Evolutionary conservation across 768 basidiomycete genomes (phyloP).

Genomic region (Phallus indusiatus): DNA sequence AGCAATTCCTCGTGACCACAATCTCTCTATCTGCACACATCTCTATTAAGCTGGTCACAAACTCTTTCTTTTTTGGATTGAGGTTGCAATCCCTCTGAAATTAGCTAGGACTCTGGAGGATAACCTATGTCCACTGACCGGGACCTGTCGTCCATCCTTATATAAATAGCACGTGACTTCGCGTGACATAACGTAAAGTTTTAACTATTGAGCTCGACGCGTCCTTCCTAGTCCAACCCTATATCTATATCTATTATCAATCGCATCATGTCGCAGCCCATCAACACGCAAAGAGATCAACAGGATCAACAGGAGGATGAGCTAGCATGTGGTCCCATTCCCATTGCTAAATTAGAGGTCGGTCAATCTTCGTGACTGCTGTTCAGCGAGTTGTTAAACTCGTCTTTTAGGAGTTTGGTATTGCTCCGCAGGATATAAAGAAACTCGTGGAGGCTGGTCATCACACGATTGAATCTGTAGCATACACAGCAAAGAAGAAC

Average conservation of each 20-base stretch:
- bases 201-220: not conserved
- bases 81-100: too few relatives aligned
- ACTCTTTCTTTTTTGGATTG: too few relatives aligned
- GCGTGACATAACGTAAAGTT: not conserved
- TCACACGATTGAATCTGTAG: constrained; percentile 91
- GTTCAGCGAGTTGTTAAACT: not conserved
- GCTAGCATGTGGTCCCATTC: constrained; percentile 68
- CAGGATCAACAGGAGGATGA: constrained; percentile 40
- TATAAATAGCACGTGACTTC: constrained; percentile 1
- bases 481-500: constrained; percentile 92
- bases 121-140: too few relatives aligned
- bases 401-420: constrained; percentile 70
- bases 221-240: not conserved
- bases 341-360: constrained; percentile 57
- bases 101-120: too few relatives aligned
- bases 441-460: constrained; percentile 88
- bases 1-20: too few relatives aligned
- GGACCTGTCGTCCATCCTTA: too few relatives aligned
- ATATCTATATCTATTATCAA: not conserved
- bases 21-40: too few relatives aligned
- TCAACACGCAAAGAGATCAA: constrained; percentile 35
- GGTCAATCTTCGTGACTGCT: not conserved
- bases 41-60: too few relatives aligned
- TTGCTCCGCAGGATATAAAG: constrained; percentile 86
- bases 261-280: constrained; percentile 36